phyloP scores from a whole-genome alignment of 2,329 filamentous ascomycete species.

The Lecanoromycetidae sp. region DNA sequence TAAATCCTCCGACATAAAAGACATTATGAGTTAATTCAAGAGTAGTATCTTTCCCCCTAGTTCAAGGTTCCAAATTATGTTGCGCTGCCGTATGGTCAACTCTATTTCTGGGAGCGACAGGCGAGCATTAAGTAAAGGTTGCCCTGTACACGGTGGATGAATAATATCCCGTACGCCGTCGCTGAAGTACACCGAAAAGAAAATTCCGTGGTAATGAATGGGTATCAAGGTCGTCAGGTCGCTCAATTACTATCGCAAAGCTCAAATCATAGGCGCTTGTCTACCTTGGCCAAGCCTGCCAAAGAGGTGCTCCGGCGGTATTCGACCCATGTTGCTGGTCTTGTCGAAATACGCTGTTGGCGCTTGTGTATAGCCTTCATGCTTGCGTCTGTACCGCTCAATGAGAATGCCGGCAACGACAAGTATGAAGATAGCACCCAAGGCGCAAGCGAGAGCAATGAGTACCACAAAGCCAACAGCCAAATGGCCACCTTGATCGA shows the following conservation, averaged over 20 bases:
- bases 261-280: slow-evolving; percentile 16
- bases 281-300: slow-evolving; percentile 17
- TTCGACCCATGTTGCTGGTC: slow-evolving; percentile 36
- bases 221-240: slow-evolving; percentile 15
- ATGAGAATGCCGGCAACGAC: slow-evolving; percentile 63
- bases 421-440: slow-evolving; percentile 64
- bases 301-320: slow-evolving; percentile 37
- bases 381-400: slow-evolving; percentile 63
- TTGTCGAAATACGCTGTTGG: slow-evolving; percentile 44
- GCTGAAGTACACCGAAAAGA: slow-evolving; percentile 5
- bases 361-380: slow-evolving; percentile 69
- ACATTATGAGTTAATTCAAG: slow-evolving; percentile 14
- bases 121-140: background rate
- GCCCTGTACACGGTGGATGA: background rate
- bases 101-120: background rate
- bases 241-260: background rate
- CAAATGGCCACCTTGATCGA: slow-evolving; percentile 41
- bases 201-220: slow-evolving; percentile 10
- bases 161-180: slow-evolving; percentile 13
- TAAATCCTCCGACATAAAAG: slow-evolving; percentile 11
- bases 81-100: slow-evolving; percentile 1
- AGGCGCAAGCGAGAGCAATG: slow-evolving; percentile 65
- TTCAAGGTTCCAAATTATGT: background rate
- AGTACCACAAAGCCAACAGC: slow-evolving; percentile 67
- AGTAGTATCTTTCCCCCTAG: slow-evolving; percentile 4